These are phyloP conservation scores for Fusarium stilboides DNA, from an alignment of 2,329 filamentous ascomycete species.

Conservation along the genomic window DNA sequence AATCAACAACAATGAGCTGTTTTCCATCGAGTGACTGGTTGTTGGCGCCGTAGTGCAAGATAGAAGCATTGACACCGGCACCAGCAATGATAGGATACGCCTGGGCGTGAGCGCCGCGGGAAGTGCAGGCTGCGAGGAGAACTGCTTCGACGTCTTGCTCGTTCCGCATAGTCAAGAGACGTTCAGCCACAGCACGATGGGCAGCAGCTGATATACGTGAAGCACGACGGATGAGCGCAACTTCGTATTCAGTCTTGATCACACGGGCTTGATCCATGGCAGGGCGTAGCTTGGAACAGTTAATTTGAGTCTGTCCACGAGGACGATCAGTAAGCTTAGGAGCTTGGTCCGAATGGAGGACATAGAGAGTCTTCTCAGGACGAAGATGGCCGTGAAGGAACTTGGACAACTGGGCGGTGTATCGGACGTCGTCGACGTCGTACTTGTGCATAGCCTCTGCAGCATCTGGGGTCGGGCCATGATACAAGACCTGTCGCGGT, in stretches of 20 bases:
- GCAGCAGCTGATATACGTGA: constrained; percentile 84
- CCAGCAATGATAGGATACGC: constrained; percentile 93
- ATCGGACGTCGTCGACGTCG: constrained; percentile 80
- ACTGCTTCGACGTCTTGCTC: constrained; percentile 88
- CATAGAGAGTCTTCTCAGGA: constrained; percentile 59
- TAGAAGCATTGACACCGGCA: constrained; percentile 84
- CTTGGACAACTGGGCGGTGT: constrained; percentile 67
- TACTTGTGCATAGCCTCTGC: constrained; percentile 74
- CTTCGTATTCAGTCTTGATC: constrained; percentile 88
- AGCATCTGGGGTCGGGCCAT: constrained; percentile 71
- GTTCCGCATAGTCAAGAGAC: constrained; percentile 74
- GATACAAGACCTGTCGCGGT: constrained; percentile 73
- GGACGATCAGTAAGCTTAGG: constrained; percentile 57
- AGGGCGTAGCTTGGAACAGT: constrained; percentile 69
- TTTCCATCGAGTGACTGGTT: constrained; percentile 78
- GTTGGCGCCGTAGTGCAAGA: constrained; percentile 89
- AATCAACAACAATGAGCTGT: constrained; percentile 86
- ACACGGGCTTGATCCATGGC: constrained; percentile 87
- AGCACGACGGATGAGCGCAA: constrained; percentile 84
- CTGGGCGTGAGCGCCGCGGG: constrained; percentile 80
- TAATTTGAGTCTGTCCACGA: constrained; percentile 58
- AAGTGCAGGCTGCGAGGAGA: constrained; percentile 81
- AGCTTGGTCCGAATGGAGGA: constrained; percentile 65
- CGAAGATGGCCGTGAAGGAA: constrained; percentile 59
- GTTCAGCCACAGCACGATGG: constrained; percentile 79